Conservation (phyloP, 768 basidiomycete genomes). For the Tricholoma furcatifolium region DNA sequence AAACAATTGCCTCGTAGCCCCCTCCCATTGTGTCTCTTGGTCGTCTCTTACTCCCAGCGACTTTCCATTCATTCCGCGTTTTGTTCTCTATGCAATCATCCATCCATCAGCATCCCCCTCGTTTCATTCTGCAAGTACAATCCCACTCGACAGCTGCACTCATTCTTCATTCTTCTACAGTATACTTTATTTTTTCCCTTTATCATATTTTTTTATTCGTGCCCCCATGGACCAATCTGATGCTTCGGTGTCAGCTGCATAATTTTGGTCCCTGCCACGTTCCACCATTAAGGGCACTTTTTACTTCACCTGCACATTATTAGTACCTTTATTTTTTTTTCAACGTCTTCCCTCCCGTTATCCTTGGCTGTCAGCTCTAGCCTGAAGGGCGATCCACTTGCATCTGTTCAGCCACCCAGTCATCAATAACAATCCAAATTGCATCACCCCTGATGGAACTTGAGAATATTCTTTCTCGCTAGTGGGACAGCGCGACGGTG, state of each 20-base stretch:
- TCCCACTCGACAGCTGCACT: conserved; percentile 48
- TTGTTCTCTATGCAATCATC: conserved; percentile 58
- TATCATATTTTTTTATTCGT: conserved; percentile 54
- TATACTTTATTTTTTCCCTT: conserved; percentile 85
- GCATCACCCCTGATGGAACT: conserved; percentile 6
- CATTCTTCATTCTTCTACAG: conserved; percentile 57
- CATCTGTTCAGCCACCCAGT: conserved; percentile 13
- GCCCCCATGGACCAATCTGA: conserved; percentile 36
- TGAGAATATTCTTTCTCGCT: not conserved
- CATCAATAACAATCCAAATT: conserved; percentile 20
- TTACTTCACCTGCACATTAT: conserved; percentile 38
- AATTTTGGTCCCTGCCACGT: conserved; percentile 29
- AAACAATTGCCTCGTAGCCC: conserved; percentile 25
- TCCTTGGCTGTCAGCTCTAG: conserved; percentile 20
- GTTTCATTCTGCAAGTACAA: conserved; percentile 37
- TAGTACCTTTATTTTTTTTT: conserved; percentile 32
- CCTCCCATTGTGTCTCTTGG: conserved; percentile 32
- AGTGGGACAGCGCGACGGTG: too few species aligned
- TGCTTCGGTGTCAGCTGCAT: conserved; percentile 27
- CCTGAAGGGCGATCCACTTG: conserved; percentile 21
- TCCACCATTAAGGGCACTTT: conserved; percentile 20
- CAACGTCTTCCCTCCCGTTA: conserved; percentile 20
- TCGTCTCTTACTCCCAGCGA: conserved; percentile 39
- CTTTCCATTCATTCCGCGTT: conserved; percentile 39
- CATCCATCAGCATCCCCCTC: conserved; percentile 48